These are phyloP conservation scores for Eutrema yunnanense DNA, from an alignment of 345 rosid species.

Conservation along the genomic window DNA sequence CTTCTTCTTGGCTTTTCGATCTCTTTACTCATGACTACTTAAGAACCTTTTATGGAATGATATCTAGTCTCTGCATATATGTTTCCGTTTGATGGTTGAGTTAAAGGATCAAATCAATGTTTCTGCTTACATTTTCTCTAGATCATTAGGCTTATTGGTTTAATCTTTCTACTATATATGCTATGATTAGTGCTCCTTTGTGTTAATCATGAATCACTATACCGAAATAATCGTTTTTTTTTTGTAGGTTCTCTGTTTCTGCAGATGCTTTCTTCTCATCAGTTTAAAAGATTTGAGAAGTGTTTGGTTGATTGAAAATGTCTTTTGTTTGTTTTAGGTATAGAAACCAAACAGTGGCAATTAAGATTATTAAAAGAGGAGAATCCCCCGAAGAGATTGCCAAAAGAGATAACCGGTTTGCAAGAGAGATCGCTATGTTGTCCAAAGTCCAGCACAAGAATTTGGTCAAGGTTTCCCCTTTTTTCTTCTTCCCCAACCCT, in stretches of 20 bases:
- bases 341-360: constrained; percentile 76
- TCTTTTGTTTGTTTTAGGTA: constrained; percentile 43
- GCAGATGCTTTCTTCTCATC: neutral
- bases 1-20: neutral
- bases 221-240: neutral
- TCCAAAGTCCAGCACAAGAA: constrained; percentile 90
- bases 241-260: constrained; percentile 5
- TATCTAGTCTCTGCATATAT: neutral
- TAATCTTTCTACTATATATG: neutral
- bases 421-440: constrained; percentile 84
- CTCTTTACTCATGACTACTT: no score
- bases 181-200: neutral
- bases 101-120: neutral
- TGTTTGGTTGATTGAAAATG: neutral
- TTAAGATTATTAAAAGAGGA: constrained; percentile 74
- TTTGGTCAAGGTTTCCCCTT: constrained; percentile 66
- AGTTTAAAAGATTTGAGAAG: neutral
- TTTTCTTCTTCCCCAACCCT: neutral
- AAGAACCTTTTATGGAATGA: neutral
- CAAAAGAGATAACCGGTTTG: constrained; percentile 69
- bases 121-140: neutral
- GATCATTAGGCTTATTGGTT: neutral
- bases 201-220: neutral
- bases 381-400: constrained; percentile 79
- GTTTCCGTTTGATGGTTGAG: neutral